phyloP scores from a whole-genome alignment of 805 yeast genomes.

The Starmerella floris region DNA sequence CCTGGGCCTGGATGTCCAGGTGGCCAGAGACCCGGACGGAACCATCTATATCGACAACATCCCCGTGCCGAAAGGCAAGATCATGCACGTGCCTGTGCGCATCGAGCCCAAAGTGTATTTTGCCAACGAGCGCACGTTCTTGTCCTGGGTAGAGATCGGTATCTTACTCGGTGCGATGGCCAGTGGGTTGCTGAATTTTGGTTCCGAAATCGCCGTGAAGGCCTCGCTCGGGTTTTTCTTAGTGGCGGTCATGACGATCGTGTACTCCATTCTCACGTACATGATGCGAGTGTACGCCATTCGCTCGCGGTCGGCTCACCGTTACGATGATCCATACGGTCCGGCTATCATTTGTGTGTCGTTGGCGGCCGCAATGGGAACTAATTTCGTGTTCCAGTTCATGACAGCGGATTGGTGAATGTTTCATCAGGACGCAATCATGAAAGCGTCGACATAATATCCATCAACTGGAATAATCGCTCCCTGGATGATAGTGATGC shows the following conservation, averaged over 20 bases:
- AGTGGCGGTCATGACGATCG: slow-evolving; percentile 59
- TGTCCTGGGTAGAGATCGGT: slow-evolving; percentile 87
- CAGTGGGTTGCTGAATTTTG: slow-evolving; percentile 71
- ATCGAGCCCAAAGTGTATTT: slow-evolving; percentile 98
- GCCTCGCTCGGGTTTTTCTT: slow-evolving; percentile 80
- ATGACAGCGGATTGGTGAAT: neutral
- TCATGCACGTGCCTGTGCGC: slow-evolving; percentile 83
- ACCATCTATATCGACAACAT: slow-evolving; percentile 45
- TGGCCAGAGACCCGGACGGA: slow-evolving; percentile 47
- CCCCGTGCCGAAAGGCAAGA: slow-evolving; percentile 75
- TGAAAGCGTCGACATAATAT: too few species aligned
- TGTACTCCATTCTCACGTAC: slow-evolving; percentile 61
- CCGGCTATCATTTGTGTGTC: slow-evolving; percentile 71
- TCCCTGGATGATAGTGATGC: too few species aligned
- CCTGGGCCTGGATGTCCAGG: slow-evolving; percentile 21
- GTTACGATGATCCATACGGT: slow-evolving; percentile 79
- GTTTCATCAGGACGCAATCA: neutral
- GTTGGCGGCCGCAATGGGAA: slow-evolving; percentile 51
- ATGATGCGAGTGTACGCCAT: slow-evolving; percentile 72
- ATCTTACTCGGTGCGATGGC: slow-evolving; percentile 82
- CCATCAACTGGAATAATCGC: too few species aligned
- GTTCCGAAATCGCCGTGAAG: slow-evolving; percentile 57
- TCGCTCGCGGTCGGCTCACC: slow-evolving; percentile 65
- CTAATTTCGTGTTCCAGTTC: slow-evolving; percentile 29
- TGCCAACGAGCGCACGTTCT: slow-evolving; percentile 90